Evolutionary conservation across 208 protist species (phyloP).

Genomic region (Vickermania ingenoplastis): DNA sequence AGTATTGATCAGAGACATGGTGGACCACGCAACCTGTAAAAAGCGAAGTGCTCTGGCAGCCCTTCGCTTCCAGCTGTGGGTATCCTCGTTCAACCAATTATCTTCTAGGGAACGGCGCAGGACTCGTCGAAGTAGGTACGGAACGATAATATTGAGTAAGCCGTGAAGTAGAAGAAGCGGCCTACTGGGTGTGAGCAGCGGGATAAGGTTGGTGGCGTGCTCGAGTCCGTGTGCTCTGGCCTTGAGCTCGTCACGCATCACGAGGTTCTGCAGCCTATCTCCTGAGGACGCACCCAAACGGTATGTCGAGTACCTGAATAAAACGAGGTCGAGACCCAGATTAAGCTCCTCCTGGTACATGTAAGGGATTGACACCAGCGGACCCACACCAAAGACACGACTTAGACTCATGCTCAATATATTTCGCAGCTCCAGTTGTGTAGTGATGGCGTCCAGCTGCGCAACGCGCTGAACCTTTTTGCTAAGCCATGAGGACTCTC

Average conservation of each 20-base stretch:
- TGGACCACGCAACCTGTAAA: conserved; percentile 30
- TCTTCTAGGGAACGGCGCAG: conserved; percentile 63
- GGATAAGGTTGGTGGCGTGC: conserved; percentile 37
- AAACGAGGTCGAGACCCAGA: conserved; percentile 43
- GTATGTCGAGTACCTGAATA: conserved; percentile 74
- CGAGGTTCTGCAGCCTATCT: conserved; percentile 78
- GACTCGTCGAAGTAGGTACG: conserved; percentile 71
- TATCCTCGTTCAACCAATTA: conserved; percentile 47
- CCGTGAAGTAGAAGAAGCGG: conserved; percentile 59
- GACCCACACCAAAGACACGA: conserved; percentile 53
- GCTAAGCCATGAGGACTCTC: conserved; percentile 40
- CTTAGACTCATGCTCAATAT: conserved; percentile 58
- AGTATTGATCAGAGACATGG: conserved; percentile 68
- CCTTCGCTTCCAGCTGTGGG: conserved; percentile 15
- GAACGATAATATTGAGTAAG: conserved; percentile 54
- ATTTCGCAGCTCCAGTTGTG: conserved; percentile 71
- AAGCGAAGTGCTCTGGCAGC: conserved; percentile 39
- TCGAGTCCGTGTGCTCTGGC: conserved; percentile 34
- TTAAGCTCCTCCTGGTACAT: conserved; percentile 73
- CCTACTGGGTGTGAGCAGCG: conserved; percentile 52
- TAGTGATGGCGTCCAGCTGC: conserved; percentile 61
- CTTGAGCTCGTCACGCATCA: conserved; percentile 66
- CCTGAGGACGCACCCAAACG: conserved; percentile 58
- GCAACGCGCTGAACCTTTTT: conserved; percentile 75
- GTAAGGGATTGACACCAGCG: conserved; percentile 57